A percentile compares a stretch with the other conserved stretches of the same genome.
Conservation (phyloP, 2,329 filamentous ascomycete genomes). For the Sporothrix protearum region DNA sequence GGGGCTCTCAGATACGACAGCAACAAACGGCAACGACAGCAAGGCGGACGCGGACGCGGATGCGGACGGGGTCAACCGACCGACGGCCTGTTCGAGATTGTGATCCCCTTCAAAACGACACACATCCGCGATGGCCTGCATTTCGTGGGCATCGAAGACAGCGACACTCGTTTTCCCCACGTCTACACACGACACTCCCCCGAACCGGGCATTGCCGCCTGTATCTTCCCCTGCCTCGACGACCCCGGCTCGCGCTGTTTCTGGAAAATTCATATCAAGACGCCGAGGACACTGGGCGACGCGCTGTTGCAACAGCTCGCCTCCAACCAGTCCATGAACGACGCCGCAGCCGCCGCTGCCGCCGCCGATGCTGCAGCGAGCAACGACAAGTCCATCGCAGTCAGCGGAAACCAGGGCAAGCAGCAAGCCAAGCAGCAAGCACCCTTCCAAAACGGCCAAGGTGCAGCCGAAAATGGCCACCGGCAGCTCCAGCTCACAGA, state of each 20-base stretch:
- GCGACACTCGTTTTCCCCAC: constrained; percentile 82
- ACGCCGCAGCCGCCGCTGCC: constrained; percentile 1
- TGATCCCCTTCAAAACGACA: constrained; percentile 72
- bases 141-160: constrained; percentile 79
- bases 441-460: constrained; percentile 32
- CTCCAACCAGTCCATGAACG: constrained; percentile 38
- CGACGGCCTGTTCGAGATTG: constrained; percentile 39
- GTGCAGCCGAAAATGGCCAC: background rate
- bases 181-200: constrained; percentile 81
- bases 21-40: constrained; percentile 6
- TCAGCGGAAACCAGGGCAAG: constrained; percentile 28
- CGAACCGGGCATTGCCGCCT: constrained; percentile 74
- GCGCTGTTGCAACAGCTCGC: constrained; percentile 52
- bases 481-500: constrained; percentile 51
- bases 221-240: constrained; percentile 91
- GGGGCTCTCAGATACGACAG: background rate
- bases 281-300: constrained; percentile 81
- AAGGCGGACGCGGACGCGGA: background rate
- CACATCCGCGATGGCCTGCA: constrained; percentile 82
- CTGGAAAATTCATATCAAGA: constrained; percentile 86
- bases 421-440: constrained; percentile 35
- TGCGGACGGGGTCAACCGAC: constrained; percentile 20
- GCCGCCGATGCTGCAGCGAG: background rate
- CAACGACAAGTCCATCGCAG: constrained; percentile 28
- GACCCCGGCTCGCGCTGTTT: constrained; percentile 70